Base-by-base conservation (phyloP, 2,329 filamentous ascomycete species). In the Penicillium italicum region DNA sequence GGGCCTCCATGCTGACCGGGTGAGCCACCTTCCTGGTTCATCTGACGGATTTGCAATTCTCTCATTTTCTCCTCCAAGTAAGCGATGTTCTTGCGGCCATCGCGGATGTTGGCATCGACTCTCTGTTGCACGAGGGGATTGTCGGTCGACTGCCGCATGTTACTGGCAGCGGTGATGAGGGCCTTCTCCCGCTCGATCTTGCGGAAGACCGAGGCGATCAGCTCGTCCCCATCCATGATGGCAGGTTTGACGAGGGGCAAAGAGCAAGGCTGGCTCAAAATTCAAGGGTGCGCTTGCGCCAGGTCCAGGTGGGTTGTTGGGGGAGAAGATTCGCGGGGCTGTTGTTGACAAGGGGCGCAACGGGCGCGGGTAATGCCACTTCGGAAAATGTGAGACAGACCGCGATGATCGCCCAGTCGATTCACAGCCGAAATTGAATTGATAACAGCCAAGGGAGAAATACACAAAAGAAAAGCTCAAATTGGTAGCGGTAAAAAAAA, bases 181-280 rank as follows among this genome's bases (percentile, higher is more conserved):
- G 88, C 89, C 82, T 92, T 93, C 78, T 99, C 94, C 74, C 93
- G 87, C 81, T 97, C 91, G 76, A 99, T 97, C 88, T 99, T 97
- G 80, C 87, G 89, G 79, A 89, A 86, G 78, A 99, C 91, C 75
- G 91, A 89, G 77, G 85, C 85, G 76, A 86, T 82, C 62, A 84
- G 80, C 65, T 85, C 81, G 70, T 86, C 82, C 72, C 79, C 79
- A 60, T 78, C 79, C 79, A 85, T 85, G 71, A 64, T 79, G 74
- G 71, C 66, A 67, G 56, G 50, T 61, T 55, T 54, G 57, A 51
- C 47, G 38, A 44, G 53, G 43, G 43, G 43, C 55, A 60, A 42
- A 50, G 44, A 48, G 53, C 53, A 38, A 43, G 47, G 57, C 41
- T 52, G 48, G 53, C 55, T 57, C 55, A 60, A 61, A 58, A 42